phyloP scores from a whole-genome alignment of 2,329 filamentous ascomycete species.

The Camillea tinctor region DNA sequence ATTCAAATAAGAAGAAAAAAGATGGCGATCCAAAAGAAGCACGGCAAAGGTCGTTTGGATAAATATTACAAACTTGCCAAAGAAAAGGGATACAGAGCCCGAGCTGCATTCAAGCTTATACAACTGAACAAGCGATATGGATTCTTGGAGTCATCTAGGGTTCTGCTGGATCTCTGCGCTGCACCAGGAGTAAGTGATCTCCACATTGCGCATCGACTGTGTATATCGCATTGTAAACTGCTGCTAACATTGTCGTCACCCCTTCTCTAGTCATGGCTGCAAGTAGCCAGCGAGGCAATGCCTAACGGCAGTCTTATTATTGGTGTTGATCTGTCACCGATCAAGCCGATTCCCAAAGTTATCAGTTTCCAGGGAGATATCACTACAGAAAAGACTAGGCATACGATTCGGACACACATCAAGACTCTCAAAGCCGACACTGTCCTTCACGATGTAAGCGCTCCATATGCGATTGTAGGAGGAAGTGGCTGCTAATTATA shows the following conservation, averaged over 20 bases:
- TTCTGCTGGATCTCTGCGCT: conserved; percentile 94
- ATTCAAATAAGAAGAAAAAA: conserved; percentile 9
- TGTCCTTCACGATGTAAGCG: conserved; percentile 81
- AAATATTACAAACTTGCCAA: conserved; percentile 60
- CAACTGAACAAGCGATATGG: conserved; percentile 99
- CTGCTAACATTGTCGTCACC: conserved; percentile 27
- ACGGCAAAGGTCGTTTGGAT: conserved; percentile 82
- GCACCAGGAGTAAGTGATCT: conserved; percentile 70
- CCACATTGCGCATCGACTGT: background rate
- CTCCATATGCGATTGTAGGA: background rate
- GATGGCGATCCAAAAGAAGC: conserved; percentile 99
- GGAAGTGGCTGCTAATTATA: background rate
- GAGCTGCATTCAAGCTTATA: conserved; percentile 96
- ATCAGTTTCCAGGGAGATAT: conserved; percentile 98
- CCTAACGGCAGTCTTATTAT: conserved; percentile 85
- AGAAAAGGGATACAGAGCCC: conserved; percentile 93
- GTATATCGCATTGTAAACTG: background rate
- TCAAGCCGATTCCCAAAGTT: conserved; percentile 90
- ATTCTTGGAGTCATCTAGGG: conserved; percentile 95
- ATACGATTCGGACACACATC: conserved; percentile 82
- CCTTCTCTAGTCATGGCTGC: conserved; percentile 94
- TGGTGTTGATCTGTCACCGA: conserved; percentile 90
- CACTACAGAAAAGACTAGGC: conserved; percentile 92
- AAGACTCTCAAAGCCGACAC: conserved; percentile 97
- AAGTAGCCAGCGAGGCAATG: conserved; percentile 95